These are phyloP conservation scores for Eruca vesicaria DNA, from an alignment of 441 rosid genomes.

Conservation along the genomic window DNA sequence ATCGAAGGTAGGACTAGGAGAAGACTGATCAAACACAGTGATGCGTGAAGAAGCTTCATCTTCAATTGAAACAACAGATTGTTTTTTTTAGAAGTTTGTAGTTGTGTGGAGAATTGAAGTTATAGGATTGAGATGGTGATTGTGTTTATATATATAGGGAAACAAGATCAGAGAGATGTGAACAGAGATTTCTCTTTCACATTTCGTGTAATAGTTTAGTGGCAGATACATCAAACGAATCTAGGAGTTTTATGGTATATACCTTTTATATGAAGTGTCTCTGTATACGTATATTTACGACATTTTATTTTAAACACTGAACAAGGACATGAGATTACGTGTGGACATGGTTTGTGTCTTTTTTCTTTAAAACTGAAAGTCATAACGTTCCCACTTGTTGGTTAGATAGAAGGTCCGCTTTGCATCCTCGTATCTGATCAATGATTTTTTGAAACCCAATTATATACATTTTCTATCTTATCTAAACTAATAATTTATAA, in stretches of 20 bases:
- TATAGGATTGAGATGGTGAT: slow-evolving; percentile 1
- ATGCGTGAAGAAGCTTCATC: slow-evolving; percentile 25
- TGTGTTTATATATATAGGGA: slow-evolving; percentile 3
- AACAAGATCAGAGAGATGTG: slow-evolving; percentile 25
- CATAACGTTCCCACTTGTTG: slow-evolving; percentile 25
- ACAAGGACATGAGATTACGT: slow-evolving; percentile 9
- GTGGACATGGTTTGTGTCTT: slow-evolving; percentile 17
- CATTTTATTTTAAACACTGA: background rate
- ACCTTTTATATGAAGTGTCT: slow-evolving; percentile 11
- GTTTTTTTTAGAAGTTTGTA: background rate
- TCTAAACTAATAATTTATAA: background rate
- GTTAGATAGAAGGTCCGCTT: slow-evolving; percentile 3
- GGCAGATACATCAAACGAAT: slow-evolving; percentile 23
- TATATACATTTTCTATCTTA: background rate
- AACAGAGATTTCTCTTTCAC: slow-evolving; percentile 29
- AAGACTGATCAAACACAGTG: slow-evolving; percentile 21
- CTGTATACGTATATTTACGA: slow-evolving; percentile 15
- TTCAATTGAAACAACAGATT: background rate
- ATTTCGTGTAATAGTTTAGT: slow-evolving; percentile 9
- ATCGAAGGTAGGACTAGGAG: slow-evolving; percentile 31
- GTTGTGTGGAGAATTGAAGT: background rate
- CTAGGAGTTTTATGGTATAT: slow-evolving; percentile 23
- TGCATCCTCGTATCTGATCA: slow-evolving; percentile 1
- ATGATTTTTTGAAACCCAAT: background rate
- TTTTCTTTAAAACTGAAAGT: background rate